These are phyloP conservation scores for Benincasa hispida DNA, from an alignment of 306 rosid species.

Conservation along the genomic window DNA sequence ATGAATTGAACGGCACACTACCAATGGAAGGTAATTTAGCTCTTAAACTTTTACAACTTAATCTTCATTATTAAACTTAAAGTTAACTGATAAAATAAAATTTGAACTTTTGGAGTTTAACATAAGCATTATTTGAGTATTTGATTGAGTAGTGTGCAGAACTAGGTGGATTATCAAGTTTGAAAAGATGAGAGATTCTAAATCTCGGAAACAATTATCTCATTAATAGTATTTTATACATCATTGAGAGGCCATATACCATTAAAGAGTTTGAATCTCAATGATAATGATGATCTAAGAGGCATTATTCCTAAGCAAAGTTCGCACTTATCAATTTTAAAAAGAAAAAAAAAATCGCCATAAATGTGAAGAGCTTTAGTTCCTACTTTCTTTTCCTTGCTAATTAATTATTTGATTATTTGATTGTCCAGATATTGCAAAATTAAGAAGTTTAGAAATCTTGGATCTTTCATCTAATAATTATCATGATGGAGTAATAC, in stretches of 20 bases:
- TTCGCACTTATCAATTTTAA: not conserved
- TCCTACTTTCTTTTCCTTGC: not conserved
- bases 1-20: not conserved
- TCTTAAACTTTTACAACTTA: not conserved
- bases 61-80: not conserved
- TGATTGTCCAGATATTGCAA: not conserved
- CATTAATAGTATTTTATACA: not conserved
- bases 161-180: not conserved
- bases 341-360: no score
- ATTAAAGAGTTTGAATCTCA: not conserved
- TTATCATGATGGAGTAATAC: not conserved
- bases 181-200: not conserved
- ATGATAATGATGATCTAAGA: not conserved
- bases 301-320: constrained; percentile 5
- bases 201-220: not conserved
- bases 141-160: no score
- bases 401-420: not conserved
- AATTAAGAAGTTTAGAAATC: not conserved
- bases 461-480: not conserved
- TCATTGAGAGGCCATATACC: not conserved
- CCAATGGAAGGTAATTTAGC: not conserved
- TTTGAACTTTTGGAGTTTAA: not conserved
- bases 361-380: no score
- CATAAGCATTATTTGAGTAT: no score
- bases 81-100: not conserved